A percentile compares a stretch with the other conserved stretches of the same genome.
Conservation (phyloP, 129 eudicot genomes). For the Gnaphalium uliginosum region DNA sequence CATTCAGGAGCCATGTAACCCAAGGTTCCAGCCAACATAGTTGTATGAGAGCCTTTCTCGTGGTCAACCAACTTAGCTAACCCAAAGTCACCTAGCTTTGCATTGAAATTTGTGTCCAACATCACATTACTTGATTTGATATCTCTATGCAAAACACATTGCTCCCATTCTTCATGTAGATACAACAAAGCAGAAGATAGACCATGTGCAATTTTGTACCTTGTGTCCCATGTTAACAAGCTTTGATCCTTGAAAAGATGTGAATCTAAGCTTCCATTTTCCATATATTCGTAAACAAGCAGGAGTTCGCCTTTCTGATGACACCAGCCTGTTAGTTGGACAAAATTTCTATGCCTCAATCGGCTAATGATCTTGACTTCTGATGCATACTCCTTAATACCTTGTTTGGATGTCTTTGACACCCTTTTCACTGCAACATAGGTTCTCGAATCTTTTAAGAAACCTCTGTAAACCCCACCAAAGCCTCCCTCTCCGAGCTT, state of each 20-base stretch:
- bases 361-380: slow-evolving; percentile 41
- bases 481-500: slow-evolving; percentile 54
- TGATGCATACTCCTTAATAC: slow-evolving; percentile 44
- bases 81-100: slow-evolving; percentile 44
- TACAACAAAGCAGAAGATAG: slow-evolving; percentile 39
- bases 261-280: slow-evolving; percentile 47
- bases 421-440: slow-evolving; percentile 42
- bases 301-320: slow-evolving; percentile 36
- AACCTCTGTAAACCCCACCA: slow-evolving; percentile 40
- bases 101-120: slow-evolving; percentile 41
- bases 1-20: slow-evolving; percentile 52
- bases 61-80: slow-evolving; percentile 46
- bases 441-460: slow-evolving; percentile 9
- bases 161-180: slow-evolving; percentile 47
- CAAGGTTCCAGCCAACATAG: slow-evolving; percentile 37
- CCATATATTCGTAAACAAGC: slow-evolving; percentile 43
- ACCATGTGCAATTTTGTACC: slow-evolving; percentile 37
- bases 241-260: slow-evolving; percentile 37
- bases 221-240: slow-evolving; percentile 37
- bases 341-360: slow-evolving; percentile 40
- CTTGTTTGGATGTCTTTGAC: slow-evolving; percentile 37
- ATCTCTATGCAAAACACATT: slow-evolving; percentile 42
- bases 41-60: slow-evolving; percentile 37
- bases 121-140: slow-evolving; percentile 45
- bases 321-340: slow-evolving; percentile 48